Evolutionary conservation across 2,329 filamentous ascomycete species (phyloP).

Genomic region (Sclerotinia nivalis): DNA sequence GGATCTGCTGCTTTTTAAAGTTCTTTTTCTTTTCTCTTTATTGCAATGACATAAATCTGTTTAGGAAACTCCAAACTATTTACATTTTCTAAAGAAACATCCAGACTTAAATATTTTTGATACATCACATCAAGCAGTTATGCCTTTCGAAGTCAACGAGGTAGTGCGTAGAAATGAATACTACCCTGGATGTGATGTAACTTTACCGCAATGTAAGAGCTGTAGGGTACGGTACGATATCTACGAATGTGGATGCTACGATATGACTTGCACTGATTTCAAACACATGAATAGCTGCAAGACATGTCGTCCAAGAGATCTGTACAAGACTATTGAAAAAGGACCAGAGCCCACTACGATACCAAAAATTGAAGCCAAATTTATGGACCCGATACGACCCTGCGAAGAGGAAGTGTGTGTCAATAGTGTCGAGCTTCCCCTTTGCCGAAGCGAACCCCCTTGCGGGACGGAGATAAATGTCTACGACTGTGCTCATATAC

Average conservation of each 20-base stretch:
- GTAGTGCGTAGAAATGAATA: too few relatives aligned
- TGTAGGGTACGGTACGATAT: not conserved
- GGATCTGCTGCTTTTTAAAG: accelerated
- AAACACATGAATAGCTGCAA: not conserved
- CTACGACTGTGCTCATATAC: not conserved
- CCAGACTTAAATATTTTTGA: too few relatives aligned
- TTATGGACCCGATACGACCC: too few relatives aligned
- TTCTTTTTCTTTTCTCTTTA: not conserved
- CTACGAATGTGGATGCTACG: not conserved
- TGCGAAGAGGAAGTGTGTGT: not conserved
- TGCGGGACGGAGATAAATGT: not conserved
- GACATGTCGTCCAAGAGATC: not conserved
- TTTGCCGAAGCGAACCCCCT: not conserved
- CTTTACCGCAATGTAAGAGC: not conserved
- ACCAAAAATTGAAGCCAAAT: not conserved
- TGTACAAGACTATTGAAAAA: too few relatives aligned
- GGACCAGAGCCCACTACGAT: not conserved
- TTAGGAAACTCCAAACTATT: not conserved
- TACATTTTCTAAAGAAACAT: not conserved
- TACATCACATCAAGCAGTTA: not conserved
- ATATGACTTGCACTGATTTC: not conserved
- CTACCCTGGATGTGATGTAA: not conserved
- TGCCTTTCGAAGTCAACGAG: too few relatives aligned
- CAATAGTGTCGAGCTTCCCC: not conserved
- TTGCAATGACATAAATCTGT: not conserved